These are phyloP conservation scores for Strobilomyces dryophilus DNA, from an alignment of 768 basidiomycete genomes.

Conservation along the genomic window DNA sequence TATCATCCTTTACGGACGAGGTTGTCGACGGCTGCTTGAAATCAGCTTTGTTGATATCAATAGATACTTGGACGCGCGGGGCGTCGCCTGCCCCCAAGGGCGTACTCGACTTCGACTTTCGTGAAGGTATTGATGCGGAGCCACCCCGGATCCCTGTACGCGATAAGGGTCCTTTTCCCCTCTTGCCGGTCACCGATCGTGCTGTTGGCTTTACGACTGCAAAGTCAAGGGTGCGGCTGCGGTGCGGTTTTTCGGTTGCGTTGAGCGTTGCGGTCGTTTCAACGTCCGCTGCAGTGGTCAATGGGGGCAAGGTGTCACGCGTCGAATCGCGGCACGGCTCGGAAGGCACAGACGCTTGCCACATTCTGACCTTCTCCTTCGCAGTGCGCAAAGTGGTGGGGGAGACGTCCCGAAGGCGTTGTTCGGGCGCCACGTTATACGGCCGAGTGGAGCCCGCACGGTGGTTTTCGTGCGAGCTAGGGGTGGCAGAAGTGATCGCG, in stretches of 20 bases:
- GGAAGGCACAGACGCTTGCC: conserved; percentile 31
- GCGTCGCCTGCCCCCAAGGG: background rate
- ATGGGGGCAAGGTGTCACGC: conserved; percentile 1
- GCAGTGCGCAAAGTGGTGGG: conserved; percentile 26
- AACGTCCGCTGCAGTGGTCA: conserved; percentile 3
- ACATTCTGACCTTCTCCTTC: conserved; percentile 33
- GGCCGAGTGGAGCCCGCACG: background rate
- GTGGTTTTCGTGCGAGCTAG: conserved; percentile 4
- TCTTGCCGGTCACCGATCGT: conserved; percentile 23
- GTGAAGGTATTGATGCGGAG: conserved; percentile 10
- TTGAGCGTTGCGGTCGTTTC: conserved; percentile 9
- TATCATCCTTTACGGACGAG: conserved; percentile 3
- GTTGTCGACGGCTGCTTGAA: conserved; percentile 2
- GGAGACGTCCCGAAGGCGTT: conserved; percentile 15
- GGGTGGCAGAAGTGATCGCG: background rate
- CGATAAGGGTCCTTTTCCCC: conserved; percentile 5
- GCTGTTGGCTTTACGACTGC: conserved; percentile 40
- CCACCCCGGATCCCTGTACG: conserved; percentile 1
- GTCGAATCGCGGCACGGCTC: conserved; percentile 13
- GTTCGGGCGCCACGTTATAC: conserved; percentile 2
- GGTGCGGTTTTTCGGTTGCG: conserved; percentile 15
- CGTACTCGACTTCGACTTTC: conserved; percentile 13
- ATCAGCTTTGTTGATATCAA: background rate
- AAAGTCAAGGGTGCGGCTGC: conserved; percentile 36
- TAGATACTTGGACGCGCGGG: background rate